phyloP scores from a whole-genome alignment of 176 grass and related monocot genomes.

The Juncus effusus region DNA sequence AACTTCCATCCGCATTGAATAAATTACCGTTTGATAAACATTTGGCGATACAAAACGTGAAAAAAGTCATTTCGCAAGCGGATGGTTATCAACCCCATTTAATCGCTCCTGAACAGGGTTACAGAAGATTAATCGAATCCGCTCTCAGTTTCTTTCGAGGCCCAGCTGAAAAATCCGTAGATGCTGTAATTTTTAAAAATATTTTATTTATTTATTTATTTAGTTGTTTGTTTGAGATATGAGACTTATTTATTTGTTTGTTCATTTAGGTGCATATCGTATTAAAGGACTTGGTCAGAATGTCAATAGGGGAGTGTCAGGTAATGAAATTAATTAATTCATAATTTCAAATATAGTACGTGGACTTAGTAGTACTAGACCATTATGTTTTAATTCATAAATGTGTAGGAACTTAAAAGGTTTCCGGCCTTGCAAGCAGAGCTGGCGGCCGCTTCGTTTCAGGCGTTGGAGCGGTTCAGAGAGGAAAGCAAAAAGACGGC shows the following conservation, averaged over 20 bases:
- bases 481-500: constrained; percentile 58
- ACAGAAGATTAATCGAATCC: constrained; percentile 47
- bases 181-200: constrained; percentile 43
- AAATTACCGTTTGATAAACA: constrained; percentile 59
- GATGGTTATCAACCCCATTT: constrained; percentile 83
- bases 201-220: background rate
- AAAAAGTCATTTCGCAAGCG: constrained; percentile 60
- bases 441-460: constrained; percentile 43
- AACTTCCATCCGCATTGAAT: constrained; percentile 48
- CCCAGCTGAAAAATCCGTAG: constrained; percentile 61
- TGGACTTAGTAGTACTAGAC: no score
- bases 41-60: constrained; percentile 62
- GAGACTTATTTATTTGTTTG: constrained; percentile 1
- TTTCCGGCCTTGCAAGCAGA: constrained; percentile 63
- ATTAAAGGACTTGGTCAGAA: constrained; percentile 61
- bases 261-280: constrained; percentile 49
- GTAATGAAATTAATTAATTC: constrained; percentile 22
- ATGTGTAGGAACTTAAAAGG: constrained; percentile 50
- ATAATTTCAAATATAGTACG: constrained; percentile 1
- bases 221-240: background rate
- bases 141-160: constrained; percentile 48
- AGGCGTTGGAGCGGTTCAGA: constrained; percentile 50
- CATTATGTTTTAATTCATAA: no score
- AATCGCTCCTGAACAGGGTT: constrained; percentile 74
- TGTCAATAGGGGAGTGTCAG: constrained; percentile 63